phyloP scores from a whole-genome alignment of 78 protist species.

The Isochrysis galbana region DNA sequence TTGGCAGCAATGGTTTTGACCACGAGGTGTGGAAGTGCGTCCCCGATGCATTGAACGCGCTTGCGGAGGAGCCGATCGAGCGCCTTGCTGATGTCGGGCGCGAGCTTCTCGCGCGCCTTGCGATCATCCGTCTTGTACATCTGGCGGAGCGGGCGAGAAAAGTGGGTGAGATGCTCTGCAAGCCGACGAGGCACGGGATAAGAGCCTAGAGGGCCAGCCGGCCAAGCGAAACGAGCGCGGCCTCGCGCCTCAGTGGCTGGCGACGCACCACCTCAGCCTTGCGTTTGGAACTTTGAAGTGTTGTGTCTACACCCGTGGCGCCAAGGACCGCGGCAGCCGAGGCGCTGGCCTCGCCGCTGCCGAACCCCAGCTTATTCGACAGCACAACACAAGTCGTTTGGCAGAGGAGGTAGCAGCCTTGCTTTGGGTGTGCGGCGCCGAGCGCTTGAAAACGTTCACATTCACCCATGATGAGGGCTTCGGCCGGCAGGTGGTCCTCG shows the following conservation, averaged over 20 bases:
- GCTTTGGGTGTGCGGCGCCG: slow-evolving; percentile 1
- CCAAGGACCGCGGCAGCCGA: not conserved
- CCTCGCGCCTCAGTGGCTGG: no score
- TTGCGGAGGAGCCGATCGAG: not conserved
- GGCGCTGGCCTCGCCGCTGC: not conserved
- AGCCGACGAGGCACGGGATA: no score
- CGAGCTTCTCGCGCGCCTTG: not conserved
- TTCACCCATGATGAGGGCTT: not conserved
- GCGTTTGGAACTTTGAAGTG: not conserved
- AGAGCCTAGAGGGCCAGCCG: no score
- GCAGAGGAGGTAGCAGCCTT: not conserved
- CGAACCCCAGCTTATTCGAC: not conserved
- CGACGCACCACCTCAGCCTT: not conserved
- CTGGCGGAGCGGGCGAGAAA: no score
- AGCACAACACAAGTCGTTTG: not conserved
- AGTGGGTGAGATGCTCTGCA: no score
- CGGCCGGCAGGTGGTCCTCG: slow-evolving; percentile 25
- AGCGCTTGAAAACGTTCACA: not conserved
- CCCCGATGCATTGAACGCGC: not conserved
- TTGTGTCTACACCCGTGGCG: not conserved
- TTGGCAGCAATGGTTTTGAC: not conserved
- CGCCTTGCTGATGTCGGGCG: not conserved
- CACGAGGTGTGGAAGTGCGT: not conserved
- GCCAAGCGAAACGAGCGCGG: no score
- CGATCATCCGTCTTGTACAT: not conserved